Evolutionary conservation across 305 asterid species (phyloP), one percentile per base, ranked within the genome.

Genomic region (Fraxinus baroniana): DNA sequence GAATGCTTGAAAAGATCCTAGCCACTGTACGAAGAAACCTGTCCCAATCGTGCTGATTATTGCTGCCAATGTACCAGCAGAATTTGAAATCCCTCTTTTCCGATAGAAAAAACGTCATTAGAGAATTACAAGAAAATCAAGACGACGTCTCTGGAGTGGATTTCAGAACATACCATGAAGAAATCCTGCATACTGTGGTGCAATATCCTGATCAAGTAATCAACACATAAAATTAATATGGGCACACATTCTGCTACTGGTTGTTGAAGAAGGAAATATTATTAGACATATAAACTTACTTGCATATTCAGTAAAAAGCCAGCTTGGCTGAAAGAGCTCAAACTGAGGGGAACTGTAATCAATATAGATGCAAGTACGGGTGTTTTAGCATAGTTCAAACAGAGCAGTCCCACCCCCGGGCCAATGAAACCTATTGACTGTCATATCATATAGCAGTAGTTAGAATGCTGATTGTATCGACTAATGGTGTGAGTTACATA

Each of bases 401-500:
- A 90, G 30, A 94, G 91, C 87, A 95, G 78, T 12, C 97, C 90
- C 79, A 91, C 76, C 71, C 99, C 99, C 26, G 99, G 97, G 12
- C 99, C 98, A 8, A 95, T 89, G 82, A 93, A 95, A 30, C 98
- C 99, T 12, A 95, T 95, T 6, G 99, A 91, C 98, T 95, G 93
- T 74, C 36, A 72, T 46, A 24, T 64, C 33, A 64, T 78, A 35
- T 35, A 73, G 2, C 72, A 73, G 7, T 15, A 0, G 24, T 73
- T 15, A 22, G 44, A 70, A 32, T 80, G 24, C 10, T 24, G n/a
- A n/a, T n/a, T n/a, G 1, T 18, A 55, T 55, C 66, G 71, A 57
- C 68, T 57, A 57, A 49, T 15, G 20, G 44, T 80, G 32, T 57
- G 68, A 62, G 71, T 20, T 22, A 8, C 22, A 62, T 22, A 22